phyloP scores from a whole-genome alignment of 768 basidiomycete genomes.

The Tylopilus balloui region DNA sequence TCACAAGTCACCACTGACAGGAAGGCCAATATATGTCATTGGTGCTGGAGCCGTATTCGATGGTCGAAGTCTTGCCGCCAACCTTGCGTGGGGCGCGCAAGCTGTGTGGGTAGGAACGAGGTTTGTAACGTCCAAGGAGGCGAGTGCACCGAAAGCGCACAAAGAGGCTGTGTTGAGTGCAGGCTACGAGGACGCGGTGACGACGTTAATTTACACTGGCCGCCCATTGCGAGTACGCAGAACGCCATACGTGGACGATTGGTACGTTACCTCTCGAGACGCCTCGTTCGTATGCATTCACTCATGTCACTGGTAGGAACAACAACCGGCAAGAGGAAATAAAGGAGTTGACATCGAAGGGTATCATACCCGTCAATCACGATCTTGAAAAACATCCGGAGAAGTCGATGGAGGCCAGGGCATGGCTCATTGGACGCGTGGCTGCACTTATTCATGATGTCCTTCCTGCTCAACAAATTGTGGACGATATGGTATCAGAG shows the following conservation, averaged over 20 bases:
- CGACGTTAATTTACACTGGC: conserved; percentile 87
- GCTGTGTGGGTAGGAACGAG: conserved; percentile 89
- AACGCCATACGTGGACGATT: conserved; percentile 82
- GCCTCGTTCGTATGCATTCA: background rate
- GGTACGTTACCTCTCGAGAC: conserved; percentile 48
- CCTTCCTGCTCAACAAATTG: conserved; percentile 76
- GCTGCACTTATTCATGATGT: conserved; percentile 70
- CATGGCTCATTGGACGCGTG: conserved; percentile 85
- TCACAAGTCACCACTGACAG: conserved; percentile 72
- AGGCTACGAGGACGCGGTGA: conserved; percentile 72
- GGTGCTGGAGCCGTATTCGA: conserved; percentile 92
- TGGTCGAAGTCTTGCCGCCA: conserved; percentile 82
- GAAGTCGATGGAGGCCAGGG: conserved; percentile 57
- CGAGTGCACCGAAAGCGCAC: conserved; percentile 77
- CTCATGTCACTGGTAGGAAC: conserved; percentile 51
- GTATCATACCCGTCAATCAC: conserved; percentile 69
- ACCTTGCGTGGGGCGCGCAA: conserved; percentile 84
- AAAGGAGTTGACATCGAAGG: conserved; percentile 73
- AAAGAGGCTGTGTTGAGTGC: conserved; percentile 73
- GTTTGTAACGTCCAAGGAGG: conserved; percentile 80
- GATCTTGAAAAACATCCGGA: conserved; percentile 81
- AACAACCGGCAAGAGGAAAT: conserved; percentile 77
- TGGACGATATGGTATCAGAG: conserved; percentile 72
- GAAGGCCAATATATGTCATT: conserved; percentile 79
- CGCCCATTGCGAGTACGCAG: conserved; percentile 82